phyloP scores from a whole-genome alignment of 352 stramenopile species.

The Phytopythium helicoides region DNA sequence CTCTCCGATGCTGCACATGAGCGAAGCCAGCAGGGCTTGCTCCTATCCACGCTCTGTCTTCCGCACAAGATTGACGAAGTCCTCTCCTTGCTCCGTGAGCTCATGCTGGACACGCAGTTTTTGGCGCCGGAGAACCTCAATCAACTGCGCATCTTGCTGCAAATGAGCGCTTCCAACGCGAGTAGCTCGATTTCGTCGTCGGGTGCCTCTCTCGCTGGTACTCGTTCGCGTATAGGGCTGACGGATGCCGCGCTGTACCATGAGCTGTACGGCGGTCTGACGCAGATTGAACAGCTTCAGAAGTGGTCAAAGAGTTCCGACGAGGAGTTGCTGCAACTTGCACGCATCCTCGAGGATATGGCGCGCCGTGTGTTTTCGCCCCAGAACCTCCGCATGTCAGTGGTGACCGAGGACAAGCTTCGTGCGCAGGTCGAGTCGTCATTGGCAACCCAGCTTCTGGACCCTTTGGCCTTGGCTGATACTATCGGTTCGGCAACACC shows the following conservation, averaged over 20 bases:
- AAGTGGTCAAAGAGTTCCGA: conserved; percentile 67
- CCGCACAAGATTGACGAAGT: conserved; percentile 72
- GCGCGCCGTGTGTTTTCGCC: conserved; percentile 53
- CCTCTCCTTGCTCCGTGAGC: conserved; percentile 48
- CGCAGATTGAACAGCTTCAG: conserved; percentile 75
- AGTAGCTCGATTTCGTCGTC: conserved; percentile 73
- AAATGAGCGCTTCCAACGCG: conserved; percentile 64
- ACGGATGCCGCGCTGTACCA: conserved; percentile 51
- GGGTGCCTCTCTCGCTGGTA: conserved; percentile 55
- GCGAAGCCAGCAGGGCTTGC: conserved; percentile 50
- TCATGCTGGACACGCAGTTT: conserved; percentile 80
- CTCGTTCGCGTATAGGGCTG: conserved; percentile 54
- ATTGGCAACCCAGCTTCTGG: conserved; percentile 43
- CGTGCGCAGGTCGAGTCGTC: conserved; percentile 44
- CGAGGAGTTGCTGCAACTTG: conserved; percentile 56
- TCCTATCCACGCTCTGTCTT: conserved; percentile 68
- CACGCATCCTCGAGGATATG: conserved; percentile 54
- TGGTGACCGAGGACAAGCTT: conserved; percentile 77
- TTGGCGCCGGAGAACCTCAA: conserved; percentile 61
- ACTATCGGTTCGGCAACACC: background rate
- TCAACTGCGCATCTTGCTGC: conserved; percentile 71
- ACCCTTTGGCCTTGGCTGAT: conserved; percentile 20
- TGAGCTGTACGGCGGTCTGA: conserved; percentile 70
- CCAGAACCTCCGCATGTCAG: conserved; percentile 52
- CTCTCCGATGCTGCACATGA: conserved; percentile 37